These are phyloP conservation scores for Rhizophora mangle DNA, from an alignment of 345 rosid genomes.

Conservation along the genomic window DNA sequence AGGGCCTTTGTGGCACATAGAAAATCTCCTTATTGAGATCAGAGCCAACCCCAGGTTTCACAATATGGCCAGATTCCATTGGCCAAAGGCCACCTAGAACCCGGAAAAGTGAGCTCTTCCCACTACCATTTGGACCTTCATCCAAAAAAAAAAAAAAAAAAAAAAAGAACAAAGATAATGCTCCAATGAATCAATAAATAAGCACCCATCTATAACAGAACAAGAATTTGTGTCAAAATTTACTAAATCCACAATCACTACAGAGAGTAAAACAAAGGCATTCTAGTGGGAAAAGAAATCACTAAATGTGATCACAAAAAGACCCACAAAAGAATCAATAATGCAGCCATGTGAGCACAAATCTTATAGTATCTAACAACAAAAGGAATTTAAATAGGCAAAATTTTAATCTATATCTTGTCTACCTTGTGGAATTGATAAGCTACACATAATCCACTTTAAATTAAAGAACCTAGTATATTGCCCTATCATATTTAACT, in stretches of 20 bases:
- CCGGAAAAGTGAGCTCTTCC: slow-evolving; percentile 98
- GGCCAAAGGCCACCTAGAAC: slow-evolving; percentile 99
- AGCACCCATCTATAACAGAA: not conserved
- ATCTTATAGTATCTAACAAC: no score
- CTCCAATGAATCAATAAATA: not conserved
- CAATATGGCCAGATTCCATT: slow-evolving; percentile 81
- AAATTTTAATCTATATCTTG: no score
- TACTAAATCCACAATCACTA: not conserved
- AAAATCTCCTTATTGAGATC: slow-evolving; percentile 98
- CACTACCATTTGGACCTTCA: slow-evolving; percentile 99
- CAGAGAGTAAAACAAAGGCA: not conserved
- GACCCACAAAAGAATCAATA: no score
- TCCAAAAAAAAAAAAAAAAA: slow-evolving; percentile 22
- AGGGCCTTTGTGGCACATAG: slow-evolving; percentile 97
- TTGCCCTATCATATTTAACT: no score
- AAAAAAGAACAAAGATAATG: not conserved
- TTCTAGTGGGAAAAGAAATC: no score
- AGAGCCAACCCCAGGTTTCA: slow-evolving; percentile 97
- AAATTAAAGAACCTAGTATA: no score
- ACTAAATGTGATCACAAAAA: no score
- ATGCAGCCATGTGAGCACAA: no score
- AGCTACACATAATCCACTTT: no score
- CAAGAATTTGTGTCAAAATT: not conserved
- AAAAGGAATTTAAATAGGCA: no score
- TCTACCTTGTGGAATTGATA: no score